Evolutionary conservation across 805 yeast genomes (phyloP), one percentile per base, ranked within the genome.

Genomic region (Candida sithepensis): DNA sequence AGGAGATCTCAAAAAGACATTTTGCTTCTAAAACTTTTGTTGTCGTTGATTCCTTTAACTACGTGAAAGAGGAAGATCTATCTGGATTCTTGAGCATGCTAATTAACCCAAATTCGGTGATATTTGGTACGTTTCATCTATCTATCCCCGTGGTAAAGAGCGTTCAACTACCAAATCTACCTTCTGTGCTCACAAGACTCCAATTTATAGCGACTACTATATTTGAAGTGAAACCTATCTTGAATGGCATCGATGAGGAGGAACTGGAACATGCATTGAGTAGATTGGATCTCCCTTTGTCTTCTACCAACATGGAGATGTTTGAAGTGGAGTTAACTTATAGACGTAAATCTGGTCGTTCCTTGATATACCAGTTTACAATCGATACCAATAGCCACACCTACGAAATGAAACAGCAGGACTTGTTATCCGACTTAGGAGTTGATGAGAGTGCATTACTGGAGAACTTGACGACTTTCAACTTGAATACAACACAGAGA

Each of bases 291-390:
- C 58, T 85, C 16, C 85, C 87, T 3, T 66, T 72, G 6, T 75
- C 75, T 2, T 60, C 76, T 5, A 52, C 59, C 43, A 86, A 89
- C 58, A 65, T 68, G 32, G 51, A 65, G 1, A 52, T 24, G 1
- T 85, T 80, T 64, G 66, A 67, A 33, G 60, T 84, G 3, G 70
- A 69, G 3, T 62, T 94, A 46, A 80, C 77, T 5, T 86, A 84
- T 56, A 75, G 94, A 48, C 75, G 97, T 46, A 87, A 87, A 59
- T 86, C 96, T 0, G 99, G 99, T 0, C 75, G 97, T 44, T 78
- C 95, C 0, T 59, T 84, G 22, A 64, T 71, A 1, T 84, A 82
- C 46, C 61, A 69, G 7, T 88, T 79, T 59, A 62, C 59, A 5
- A 70, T 88, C 2, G 78, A 88, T 59, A 60, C 80, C 0, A 42